A percentile compares a stretch with the other conserved stretches of the same genome.
Conservation (phyloP, 352 stramenopile genomes). For the Phytophthora tubulina region DNA sequence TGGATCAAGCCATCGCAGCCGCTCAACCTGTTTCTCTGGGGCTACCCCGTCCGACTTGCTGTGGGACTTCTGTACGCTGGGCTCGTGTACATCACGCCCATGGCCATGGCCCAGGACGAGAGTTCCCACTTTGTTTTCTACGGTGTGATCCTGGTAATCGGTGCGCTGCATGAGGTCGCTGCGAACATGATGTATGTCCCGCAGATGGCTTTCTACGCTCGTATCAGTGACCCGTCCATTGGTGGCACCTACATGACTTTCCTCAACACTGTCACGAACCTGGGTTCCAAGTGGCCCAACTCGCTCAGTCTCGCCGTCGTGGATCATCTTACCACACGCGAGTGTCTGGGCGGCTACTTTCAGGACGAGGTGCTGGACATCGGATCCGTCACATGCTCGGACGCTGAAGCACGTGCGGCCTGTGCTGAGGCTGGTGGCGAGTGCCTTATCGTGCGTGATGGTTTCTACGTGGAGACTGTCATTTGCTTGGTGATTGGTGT, state of each 20-base stretch:
- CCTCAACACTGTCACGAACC: conserved; percentile 99
- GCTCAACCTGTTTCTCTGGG: conserved; percentile 80
- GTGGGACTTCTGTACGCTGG: conserved; percentile 86
- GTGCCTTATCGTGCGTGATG: conserved; percentile 82
- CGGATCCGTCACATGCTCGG: conserved; percentile 81
- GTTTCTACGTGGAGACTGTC: conserved; percentile 84
- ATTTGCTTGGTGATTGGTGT: conserved; percentile 76
- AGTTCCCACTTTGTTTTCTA: conserved; percentile 85
- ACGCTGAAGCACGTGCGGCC: conserved; percentile 67
- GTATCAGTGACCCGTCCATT: conserved; percentile 97
- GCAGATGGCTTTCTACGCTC: conserved; percentile 99
- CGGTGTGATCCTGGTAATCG: conserved; percentile 71
- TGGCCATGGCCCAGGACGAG: conserved; percentile 82
- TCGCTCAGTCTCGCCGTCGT: conserved; percentile 87
- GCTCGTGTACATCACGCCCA: conserved; percentile 85
- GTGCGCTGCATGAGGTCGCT: conserved; percentile 84
- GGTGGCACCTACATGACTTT: conserved; percentile 99
- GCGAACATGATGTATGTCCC: conserved; percentile 94
- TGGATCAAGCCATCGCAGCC: conserved; percentile 78
- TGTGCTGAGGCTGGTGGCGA: conserved; percentile 70
- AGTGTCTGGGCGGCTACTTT: conserved; percentile 76
- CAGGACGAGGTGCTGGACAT: conserved; percentile 81
- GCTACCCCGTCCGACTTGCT: conserved; percentile 88
- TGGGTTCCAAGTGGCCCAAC: conserved; percentile 96
- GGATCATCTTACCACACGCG: conserved; percentile 81